Evolutionary conservation across 441 rosid genomes (phyloP), one percentile per base, ranked within the genome.

Genomic region (Biscutella laevigata): DNA sequence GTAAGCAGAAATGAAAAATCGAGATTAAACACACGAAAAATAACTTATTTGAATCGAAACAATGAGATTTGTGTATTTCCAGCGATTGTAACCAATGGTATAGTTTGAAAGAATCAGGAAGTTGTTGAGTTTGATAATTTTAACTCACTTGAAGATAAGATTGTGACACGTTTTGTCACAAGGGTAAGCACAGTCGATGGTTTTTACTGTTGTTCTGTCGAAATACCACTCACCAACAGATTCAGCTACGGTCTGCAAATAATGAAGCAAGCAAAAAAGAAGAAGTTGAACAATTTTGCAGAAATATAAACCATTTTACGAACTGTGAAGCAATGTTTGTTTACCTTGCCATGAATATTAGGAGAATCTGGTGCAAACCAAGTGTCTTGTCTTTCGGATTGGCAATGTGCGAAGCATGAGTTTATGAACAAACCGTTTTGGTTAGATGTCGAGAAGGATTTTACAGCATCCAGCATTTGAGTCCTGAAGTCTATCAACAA

Each of bases 181-280:
- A 36, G 96, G 96, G 57, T 88, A 88, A 3, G 99, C 77, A 35
- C 96, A 89, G 53, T 88, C 97, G 2, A 89, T 73, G 41, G 69
- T 67, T 78, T 78, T 84, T 3, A 72, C 71, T 1, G 64, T 39
- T 11, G 80, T 62, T 6, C 96, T 68, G 12, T 78, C 87, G 29
- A 86, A 94, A 56, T 81, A 94, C 99, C 99, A 94, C 53, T 86
- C 94, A 53, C 97, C 99, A 17, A 94, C 95, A 10, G 97, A 85
- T 53, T 71, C 67, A 15, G 97, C 99, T 28, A 89, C 72, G 1
- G 80, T 79, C 97, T 88, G 85, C 72, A 4, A 15, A 15, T 24
- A 9, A 16, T 2, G 10, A 10, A 57, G 35, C 26, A 40, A 30
- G 13, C 7, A 60, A 60, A n/a, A 12, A 29, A 15, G n/a, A n/a